These are phyloP conservation scores for Ophiostoma sp. DNA, from an alignment of 2,329 filamentous ascomycete genomes.

Conservation along the genomic window DNA sequence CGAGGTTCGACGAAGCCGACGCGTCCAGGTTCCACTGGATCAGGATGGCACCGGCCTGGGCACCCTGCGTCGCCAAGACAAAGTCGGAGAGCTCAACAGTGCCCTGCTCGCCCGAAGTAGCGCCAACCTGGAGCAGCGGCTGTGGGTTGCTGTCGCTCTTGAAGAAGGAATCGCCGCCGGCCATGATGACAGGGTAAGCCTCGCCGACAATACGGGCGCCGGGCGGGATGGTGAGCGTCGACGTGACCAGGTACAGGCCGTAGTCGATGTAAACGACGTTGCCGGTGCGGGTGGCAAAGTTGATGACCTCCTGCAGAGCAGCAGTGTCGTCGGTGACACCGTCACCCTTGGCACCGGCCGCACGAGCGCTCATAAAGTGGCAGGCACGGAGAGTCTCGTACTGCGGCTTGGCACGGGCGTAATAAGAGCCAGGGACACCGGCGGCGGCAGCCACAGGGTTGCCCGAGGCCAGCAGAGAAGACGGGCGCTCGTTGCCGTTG, in stretches of 20 bases:
- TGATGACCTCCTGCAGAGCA: constrained; percentile 59
- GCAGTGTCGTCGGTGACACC: constrained; percentile 60
- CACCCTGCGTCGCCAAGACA: constrained; percentile 67
- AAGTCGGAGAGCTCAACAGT: constrained; percentile 70
- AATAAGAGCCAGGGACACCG: constrained; percentile 46
- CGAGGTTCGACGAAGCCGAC: constrained; percentile 45
- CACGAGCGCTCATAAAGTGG: constrained; percentile 56
- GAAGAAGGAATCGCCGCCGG: constrained; percentile 52
- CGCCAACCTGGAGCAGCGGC: constrained; percentile 62
- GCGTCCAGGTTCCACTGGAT: constrained; percentile 69
- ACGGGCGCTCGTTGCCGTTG: constrained; percentile 50
- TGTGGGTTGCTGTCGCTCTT: constrained; percentile 59
- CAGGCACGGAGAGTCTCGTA: constrained; percentile 60
- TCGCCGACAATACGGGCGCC: constrained; percentile 59
- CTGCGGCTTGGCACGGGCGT: constrained; percentile 70
- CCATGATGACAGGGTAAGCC: constrained; percentile 37
- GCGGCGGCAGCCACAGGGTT: not conserved
- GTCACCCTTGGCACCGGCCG: constrained; percentile 46
- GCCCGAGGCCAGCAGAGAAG: constrained; percentile 47
- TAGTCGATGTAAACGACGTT: constrained; percentile 59
- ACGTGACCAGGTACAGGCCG: constrained; percentile 55
- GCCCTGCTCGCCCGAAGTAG: constrained; percentile 59
- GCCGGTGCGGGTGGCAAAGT: constrained; percentile 47
- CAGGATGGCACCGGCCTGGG: constrained; percentile 65
- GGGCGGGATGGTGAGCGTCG: constrained; percentile 48